Conservation (phyloP, 345 rosid species). For the Firmiana major region DNA sequence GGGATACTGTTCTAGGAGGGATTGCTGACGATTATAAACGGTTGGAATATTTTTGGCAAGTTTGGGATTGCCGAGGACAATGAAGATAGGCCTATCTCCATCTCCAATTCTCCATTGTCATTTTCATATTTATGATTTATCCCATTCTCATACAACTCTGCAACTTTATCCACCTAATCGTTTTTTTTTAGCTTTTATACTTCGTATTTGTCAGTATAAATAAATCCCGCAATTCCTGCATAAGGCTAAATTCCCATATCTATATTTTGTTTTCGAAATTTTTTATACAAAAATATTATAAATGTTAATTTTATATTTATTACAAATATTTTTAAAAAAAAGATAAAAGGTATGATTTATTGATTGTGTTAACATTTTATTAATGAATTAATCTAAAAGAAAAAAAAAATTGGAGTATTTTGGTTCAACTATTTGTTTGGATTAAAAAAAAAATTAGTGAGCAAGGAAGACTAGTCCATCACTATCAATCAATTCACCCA, state of each 20-base stretch:
- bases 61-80: constrained; percentile 22
- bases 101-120: not conserved
- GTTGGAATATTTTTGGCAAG: not conserved
- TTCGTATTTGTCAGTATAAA: not conserved
- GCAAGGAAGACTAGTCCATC: not conserved
- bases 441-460: not conserved
- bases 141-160: constrained; percentile 10
- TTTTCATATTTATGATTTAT: not conserved
- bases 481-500: not conserved
- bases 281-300: no score
- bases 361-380: no score
- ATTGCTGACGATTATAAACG: not conserved
- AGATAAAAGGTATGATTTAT: no score
- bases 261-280: no score
- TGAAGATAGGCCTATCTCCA: constrained; percentile 17
- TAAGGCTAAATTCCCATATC: no score
- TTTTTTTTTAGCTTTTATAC: not conserved
- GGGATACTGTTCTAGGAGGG: not conserved
- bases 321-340: no score
- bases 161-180: constrained; percentile 7
- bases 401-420: no score
- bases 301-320: no score
- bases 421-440: no score
- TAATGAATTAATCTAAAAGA: no score
- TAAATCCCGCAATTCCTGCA: no score